Percentiles rank a stretch among this genome's conserved stretches.
Conservation (phyloP, 495 filamentous ascomycete genomes). For the Xylaria venustula region DNA sequence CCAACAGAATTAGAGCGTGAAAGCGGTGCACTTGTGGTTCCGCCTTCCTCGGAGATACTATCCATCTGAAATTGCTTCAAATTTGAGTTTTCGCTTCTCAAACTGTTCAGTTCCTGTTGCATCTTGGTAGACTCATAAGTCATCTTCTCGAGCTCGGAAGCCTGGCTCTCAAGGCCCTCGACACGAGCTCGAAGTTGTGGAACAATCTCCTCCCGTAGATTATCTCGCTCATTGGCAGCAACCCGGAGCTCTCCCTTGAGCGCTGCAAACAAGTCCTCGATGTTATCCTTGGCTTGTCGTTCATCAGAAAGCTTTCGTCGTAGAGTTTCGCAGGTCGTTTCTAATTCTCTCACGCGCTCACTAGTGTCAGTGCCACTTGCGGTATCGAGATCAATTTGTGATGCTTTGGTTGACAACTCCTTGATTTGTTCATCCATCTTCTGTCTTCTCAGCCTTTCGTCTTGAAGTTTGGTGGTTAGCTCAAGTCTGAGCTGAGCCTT, state of each 20-base stretch:
- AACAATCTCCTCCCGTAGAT: constrained; percentile 82
- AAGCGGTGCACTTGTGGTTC: constrained; percentile 24
- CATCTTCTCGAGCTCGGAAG: constrained; percentile 63
- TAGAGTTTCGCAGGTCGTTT: constrained; percentile 74
- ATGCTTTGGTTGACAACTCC: constrained; percentile 72
- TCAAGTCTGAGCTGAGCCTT: constrained; percentile 84
- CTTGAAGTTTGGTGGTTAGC: constrained; percentile 76
- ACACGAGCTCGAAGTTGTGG: constrained; percentile 69
- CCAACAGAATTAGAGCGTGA: constrained; percentile 47
- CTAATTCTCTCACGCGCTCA: constrained; percentile 69
- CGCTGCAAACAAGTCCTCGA: constrained; percentile 84
- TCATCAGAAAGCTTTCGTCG: constrained; percentile 82
- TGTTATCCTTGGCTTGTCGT: constrained; percentile 84
- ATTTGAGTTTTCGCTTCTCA: constrained; percentile 64
- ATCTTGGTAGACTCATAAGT: constrained; percentile 73
- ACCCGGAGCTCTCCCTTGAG: constrained; percentile 79
- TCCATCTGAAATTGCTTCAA: constrained; percentile 32
- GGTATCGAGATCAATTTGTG: constrained; percentile 50
- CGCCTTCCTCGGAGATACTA: constrained; percentile 30
- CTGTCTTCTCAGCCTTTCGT: constrained; percentile 73
- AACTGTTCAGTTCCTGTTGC: constrained; percentile 73
- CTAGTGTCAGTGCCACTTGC: constrained; percentile 46
- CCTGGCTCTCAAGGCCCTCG: constrained; percentile 73
- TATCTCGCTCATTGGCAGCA: constrained; percentile 84
- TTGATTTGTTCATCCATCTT: constrained; percentile 78